Evolutionary conservation across 1,284 basidiomycete species (phyloP), one percentile per base, ranked within the genome.

Genomic region (Inonotus hispidus): DNA sequence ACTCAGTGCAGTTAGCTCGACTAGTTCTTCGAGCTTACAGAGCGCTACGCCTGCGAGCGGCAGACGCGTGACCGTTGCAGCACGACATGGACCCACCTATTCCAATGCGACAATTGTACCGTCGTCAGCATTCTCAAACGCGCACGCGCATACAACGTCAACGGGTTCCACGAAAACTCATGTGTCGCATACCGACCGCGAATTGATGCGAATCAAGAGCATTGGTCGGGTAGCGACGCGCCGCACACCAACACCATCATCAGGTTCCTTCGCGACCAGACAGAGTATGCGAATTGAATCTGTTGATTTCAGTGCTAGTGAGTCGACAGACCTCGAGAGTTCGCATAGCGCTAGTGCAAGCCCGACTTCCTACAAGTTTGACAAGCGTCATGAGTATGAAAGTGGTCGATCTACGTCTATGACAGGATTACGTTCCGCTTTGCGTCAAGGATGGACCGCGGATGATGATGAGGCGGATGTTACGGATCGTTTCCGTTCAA

Each of bases 211-310:
- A 55, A 72, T 78, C 55, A 80, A 77, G 72, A 78, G 72, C 62
- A 69, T 77, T 41, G 78, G 80, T 1, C 74, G 67, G 35, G 78
- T 71, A 27, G 73, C 76, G 2, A 71, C 59, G 29, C 53, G 63
- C 1, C 59, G 69, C 56, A 72, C 69, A 60, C 79, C 75, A 4
- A 65, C 65, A n/a, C 66, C 67, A 14, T 64, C 62, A 19, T 46
- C 50, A 8, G 61, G 60, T 37, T 55, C 65, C n/a, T 61, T 61
- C 25, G 61, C 55, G 27, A 56, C 49, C 14, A 38, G 68, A n/a
- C 61, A 65, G 21, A 68, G 68, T 45, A 53, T 68, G 35, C 64
- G 61, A 8, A 59, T 61, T 13, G 64, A 66, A 27, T 67, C 62
- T 62, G 57, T 65, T 38, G 63, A 64, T 14, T 59, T 53, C 29